Conservation (phyloP, 768 basidiomycete species). For the Mycena leptocephala region DNA sequence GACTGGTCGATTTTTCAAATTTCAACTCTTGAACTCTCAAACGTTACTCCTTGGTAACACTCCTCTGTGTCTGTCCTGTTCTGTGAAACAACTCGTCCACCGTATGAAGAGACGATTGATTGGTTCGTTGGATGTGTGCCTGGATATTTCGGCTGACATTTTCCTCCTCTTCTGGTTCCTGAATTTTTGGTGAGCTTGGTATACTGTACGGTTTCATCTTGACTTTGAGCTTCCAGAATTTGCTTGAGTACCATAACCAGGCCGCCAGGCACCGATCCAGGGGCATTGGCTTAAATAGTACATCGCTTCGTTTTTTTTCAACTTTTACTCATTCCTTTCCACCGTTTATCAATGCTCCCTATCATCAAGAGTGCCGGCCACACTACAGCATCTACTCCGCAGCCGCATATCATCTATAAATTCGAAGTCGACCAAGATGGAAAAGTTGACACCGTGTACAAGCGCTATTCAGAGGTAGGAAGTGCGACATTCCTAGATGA, state of each 20-base stretch:
- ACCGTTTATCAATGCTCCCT: constrained; percentile 36
- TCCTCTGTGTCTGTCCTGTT: neutral
- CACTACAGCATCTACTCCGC: constrained; percentile 64
- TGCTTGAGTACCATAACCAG: neutral
- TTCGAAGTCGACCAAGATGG: constrained; percentile 54
- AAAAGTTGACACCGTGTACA: constrained; percentile 43
- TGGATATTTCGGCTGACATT: no score
- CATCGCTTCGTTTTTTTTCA: neutral
- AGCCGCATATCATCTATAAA: constrained; percentile 64
- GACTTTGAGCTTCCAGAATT: neutral
- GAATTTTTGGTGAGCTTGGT: no score
- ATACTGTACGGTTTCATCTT: neutral
- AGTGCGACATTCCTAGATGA: neutral
- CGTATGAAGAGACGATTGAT: no score
- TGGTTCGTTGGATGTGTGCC: no score
- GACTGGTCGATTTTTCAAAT: no score
- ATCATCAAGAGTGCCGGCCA: constrained; percentile 56
- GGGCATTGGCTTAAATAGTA: neutral
- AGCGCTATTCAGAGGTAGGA: constrained; percentile 64
- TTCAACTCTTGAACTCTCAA: neutral
- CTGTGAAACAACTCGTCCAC: no score
- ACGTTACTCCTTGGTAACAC: no score
- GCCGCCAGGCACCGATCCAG: neutral
- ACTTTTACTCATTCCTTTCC: neutral
- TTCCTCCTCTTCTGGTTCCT: no score